Base-by-base conservation (phyloP, 2,329 filamentous ascomycete genomes). In the Ilyonectria sp. region DNA sequence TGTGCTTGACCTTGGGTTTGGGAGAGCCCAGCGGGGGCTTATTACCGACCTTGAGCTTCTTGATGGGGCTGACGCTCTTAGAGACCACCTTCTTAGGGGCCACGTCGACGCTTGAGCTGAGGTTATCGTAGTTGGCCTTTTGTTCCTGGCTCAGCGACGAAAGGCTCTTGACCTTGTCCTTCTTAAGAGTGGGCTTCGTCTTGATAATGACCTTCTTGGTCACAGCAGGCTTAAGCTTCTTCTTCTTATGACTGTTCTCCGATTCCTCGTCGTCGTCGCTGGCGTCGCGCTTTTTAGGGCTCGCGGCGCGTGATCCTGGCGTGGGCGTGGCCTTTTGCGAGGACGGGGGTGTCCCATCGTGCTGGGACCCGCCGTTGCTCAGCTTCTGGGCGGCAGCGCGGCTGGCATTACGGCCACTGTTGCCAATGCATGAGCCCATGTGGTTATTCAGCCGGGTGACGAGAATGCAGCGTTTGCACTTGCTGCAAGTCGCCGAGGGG, bases 401-500 rank as follows among this genome's bases (percentile, higher is more conserved):
- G 68, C 89, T 90, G 15, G 89, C 89, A 71, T 88, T 90, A 37
- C 90, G 85, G 26, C 89, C 89, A 71, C 88, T 90, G 76, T 90
- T 91, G 49, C 89, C 89, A 68, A 91, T 91, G 76, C 89, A 91
- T 19, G 88, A 90, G 37, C 88, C 88, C 89, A 92, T 91, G 79
- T 92, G 90, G 69, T 91, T 91, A 78, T 91, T 91, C 69, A 92
- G 81, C 46, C 89, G 85, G 61, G 89, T 90, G 58, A 91, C 89
- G 63, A 90, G 84, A 59, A 91, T 89, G 77, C 89, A 91, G 29
- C 88, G 85, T 76, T 90, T 90, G 83, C 90, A 92, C 75, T 91
- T 90, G 82, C 87, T 90, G 78, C 90, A 92, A 26, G 89, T 91
- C 50, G 89, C 89, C 23, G 89, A 90, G 19, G 90, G 89, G 72